Conservation (phyloP, 495 filamentous ascomycete species). For the Chaetomidium leptoderma region DNA sequence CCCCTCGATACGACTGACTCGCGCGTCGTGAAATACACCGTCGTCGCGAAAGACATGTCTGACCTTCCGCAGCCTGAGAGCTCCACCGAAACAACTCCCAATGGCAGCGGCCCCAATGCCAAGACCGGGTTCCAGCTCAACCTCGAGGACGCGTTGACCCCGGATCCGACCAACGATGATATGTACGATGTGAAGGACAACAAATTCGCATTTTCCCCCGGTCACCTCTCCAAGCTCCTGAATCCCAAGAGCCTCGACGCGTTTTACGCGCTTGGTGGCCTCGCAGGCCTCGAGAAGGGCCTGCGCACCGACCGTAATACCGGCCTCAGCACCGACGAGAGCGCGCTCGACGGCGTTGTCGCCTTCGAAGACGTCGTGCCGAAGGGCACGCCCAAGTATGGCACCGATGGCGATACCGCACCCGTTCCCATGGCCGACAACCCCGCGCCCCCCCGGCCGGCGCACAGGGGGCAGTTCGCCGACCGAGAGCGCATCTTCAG, state of each 20-base stretch:
- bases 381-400: slow-evolving; percentile 32
- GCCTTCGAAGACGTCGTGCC: slow-evolving; percentile 52
- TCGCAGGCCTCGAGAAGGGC: slow-evolving; percentile 61
- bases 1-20: neutral
- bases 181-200: slow-evolving; percentile 62
- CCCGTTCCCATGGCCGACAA: slow-evolving; percentile 21
- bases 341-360: slow-evolving; percentile 50
- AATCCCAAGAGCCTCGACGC: slow-evolving; percentile 69
- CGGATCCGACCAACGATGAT: slow-evolving; percentile 36
- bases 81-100: neutral
- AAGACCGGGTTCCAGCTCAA: slow-evolving; percentile 9
- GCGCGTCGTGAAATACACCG: neutral
- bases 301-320: slow-evolving; percentile 58
- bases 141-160: slow-evolving; percentile 10
- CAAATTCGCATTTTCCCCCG: slow-evolving; percentile 64
- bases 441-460: slow-evolving; percentile 11
- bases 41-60: neutral
- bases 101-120: neutral
- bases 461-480: slow-evolving; percentile 38
- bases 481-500: slow-evolving; percentile 65
- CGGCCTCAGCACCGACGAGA: slow-evolving; percentile 65
- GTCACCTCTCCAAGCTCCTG: slow-evolving; percentile 66
- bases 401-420: slow-evolving; percentile 25
- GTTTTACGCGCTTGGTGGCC: slow-evolving; percentile 62
- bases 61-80: slow-evolving; percentile 9